phyloP scores from a whole-genome alignment of 345 rosid species.

The Ricinus communis region DNA sequence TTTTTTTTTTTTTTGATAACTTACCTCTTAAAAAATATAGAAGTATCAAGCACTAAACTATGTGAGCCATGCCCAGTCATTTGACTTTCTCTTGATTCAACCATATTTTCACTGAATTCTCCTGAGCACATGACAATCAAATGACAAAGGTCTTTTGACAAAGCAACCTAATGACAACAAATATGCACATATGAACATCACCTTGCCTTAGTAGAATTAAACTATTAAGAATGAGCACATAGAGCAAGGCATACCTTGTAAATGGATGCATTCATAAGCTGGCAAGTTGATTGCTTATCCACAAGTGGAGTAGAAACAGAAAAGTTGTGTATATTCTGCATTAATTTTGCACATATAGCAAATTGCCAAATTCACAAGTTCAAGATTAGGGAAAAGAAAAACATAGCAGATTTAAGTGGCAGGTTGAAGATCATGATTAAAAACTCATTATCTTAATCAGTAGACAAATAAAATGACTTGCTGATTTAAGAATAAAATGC shows the following conservation, averaged over 20 bases:
- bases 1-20: slow-evolving; percentile 27
- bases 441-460: neutral
- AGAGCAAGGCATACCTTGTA: slow-evolving; percentile 48
- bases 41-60: slow-evolving; percentile 70
- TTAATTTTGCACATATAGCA: slow-evolving; percentile 23
- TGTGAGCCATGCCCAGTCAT: slow-evolving; percentile 53
- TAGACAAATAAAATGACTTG: neutral
- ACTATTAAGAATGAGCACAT: neutral
- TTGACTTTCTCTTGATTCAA: slow-evolving; percentile 37
- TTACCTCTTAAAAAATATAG: slow-evolving; percentile 84
- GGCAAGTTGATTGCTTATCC: slow-evolving; percentile 40
- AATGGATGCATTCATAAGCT: slow-evolving; percentile 56
- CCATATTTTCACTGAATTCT: slow-evolving; percentile 51
- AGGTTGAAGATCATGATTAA: neutral
- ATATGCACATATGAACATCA: slow-evolving; percentile 10
- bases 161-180: slow-evolving; percentile 59
- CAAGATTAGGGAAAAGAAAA: slow-evolving; percentile 8
- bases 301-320: slow-evolving; percentile 40
- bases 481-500: neutral
- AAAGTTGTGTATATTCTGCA: slow-evolving; percentile 75
- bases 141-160: slow-evolving; percentile 86
- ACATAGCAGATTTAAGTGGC: neutral
- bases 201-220: slow-evolving; percentile 8
- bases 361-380: slow-evolving; percentile 16
- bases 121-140: slow-evolving; percentile 80